Conservation (phyloP, 768 basidiomycete species). For the Hericium erinaceus region DNA sequence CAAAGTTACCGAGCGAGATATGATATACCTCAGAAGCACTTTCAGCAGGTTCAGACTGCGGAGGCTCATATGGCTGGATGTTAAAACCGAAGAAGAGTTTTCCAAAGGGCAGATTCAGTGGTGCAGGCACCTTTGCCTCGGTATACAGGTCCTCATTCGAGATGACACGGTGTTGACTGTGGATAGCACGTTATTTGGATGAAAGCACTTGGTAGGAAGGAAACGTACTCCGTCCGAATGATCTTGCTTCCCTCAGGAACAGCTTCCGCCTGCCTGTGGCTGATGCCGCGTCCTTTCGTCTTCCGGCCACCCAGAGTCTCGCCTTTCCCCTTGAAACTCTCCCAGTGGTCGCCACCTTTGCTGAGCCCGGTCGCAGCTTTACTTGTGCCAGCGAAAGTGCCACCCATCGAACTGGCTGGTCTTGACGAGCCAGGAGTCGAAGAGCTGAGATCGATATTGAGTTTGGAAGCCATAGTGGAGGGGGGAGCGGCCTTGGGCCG, state of each 20-base stretch:
- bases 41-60: slow-evolving; percentile 16
- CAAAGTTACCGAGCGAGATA: neutral
- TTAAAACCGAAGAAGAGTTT: slow-evolving; percentile 97
- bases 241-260: slow-evolving; percentile 81
- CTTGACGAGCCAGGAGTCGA: slow-evolving; percentile 81
- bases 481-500: slow-evolving; percentile 73
- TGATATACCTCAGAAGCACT: slow-evolving; percentile 12
- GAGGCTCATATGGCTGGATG: slow-evolving; percentile 56
- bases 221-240: slow-evolving; percentile 76
- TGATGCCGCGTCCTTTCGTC: slow-evolving; percentile 93
- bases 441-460: slow-evolving; percentile 87
- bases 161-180: slow-evolving; percentile 74
- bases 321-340: slow-evolving; percentile 94
- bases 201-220: neutral
- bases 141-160: slow-evolving; percentile 71
- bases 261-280: slow-evolving; percentile 71
- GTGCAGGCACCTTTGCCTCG: slow-evolving; percentile 76
- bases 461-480: slow-evolving; percentile 91
- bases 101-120: slow-evolving; percentile 84
- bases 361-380: slow-evolving; percentile 45
- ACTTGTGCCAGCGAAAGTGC: slow-evolving; percentile 49
- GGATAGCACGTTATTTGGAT: slow-evolving; percentile 6
- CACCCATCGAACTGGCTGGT: slow-evolving; percentile 65
- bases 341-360: slow-evolving; percentile 80
- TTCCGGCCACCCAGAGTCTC: slow-evolving; percentile 84